Conservation (phyloP, 1,139 yeast genomes). For the Geotrichum fermentans region DNA sequence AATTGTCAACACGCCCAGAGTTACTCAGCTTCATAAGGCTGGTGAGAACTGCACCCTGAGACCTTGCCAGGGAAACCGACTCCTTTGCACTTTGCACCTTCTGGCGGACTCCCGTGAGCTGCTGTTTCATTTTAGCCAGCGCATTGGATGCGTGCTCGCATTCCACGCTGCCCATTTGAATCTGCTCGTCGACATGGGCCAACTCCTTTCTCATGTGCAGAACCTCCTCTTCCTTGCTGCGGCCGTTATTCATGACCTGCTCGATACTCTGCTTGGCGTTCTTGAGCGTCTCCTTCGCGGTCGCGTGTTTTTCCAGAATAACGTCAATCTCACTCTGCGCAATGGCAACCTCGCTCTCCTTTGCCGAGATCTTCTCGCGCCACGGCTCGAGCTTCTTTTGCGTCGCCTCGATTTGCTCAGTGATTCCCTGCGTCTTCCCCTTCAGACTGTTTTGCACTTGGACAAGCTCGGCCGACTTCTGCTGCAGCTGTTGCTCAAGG, state of each 20-base stretch:
- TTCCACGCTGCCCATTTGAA: constrained; percentile 55
- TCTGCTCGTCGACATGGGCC: constrained; percentile 49
- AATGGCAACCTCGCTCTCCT: constrained; percentile 61
- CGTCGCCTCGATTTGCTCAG: constrained; percentile 56
- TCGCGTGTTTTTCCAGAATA: constrained; percentile 47
- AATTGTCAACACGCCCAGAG: constrained; percentile 81
- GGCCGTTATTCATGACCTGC: constrained; percentile 50
- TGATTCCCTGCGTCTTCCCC: constrained; percentile 63
- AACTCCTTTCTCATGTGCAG: constrained; percentile 44
- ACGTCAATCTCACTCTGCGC: constrained; percentile 63
- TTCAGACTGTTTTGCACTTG: constrained; percentile 63
- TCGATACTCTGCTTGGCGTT: constrained; percentile 47
- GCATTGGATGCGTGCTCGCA: constrained; percentile 47
- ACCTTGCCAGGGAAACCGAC: constrained; percentile 53
- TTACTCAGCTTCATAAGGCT: constrained; percentile 66
- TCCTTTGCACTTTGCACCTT: constrained; percentile 61
- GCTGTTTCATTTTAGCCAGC: constrained; percentile 50
- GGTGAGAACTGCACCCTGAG: constrained; percentile 67
- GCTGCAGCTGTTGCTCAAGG: constrained; percentile 45
- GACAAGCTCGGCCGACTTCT: constrained; percentile 55
- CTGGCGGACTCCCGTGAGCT: constrained; percentile 54
- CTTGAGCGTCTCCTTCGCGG: constrained; percentile 46
- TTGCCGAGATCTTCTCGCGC: constrained; percentile 62
- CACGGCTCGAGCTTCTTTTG: constrained; percentile 79
- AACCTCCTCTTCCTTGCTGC: constrained; percentile 47